phyloP scores from a whole-genome alignment of 768 basidiomycete species.

The Pleurotus tuoliensis region DNA sequence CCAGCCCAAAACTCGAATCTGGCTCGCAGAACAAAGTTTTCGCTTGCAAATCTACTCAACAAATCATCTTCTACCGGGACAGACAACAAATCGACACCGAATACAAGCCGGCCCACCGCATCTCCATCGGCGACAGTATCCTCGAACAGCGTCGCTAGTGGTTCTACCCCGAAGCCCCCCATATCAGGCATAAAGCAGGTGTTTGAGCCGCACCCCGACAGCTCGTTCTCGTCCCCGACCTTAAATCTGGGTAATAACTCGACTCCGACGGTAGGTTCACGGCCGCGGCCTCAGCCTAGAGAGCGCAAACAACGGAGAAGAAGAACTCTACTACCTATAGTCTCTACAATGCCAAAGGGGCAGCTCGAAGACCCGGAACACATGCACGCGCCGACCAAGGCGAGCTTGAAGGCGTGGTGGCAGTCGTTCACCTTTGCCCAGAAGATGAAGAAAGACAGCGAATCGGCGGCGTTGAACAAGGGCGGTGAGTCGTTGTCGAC shows the following conservation, averaged over 20 bases:
- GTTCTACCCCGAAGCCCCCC: neutral
- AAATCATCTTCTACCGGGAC: constrained; percentile 2
- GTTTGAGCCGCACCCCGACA: neutral
- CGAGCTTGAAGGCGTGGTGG: constrained; percentile 80
- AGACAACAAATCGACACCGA: neutral
- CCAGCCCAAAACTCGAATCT: neutral
- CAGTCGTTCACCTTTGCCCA: constrained; percentile 67
- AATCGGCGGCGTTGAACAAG: constrained; percentile 22
- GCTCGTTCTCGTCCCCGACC: neutral
- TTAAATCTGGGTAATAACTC: neutral
- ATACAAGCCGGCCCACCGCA: neutral
- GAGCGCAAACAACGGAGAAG: neutral
- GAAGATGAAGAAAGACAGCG: constrained; percentile 54
- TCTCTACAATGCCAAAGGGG: neutral
- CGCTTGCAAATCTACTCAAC: constrained; percentile 1
- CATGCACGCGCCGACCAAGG: constrained; percentile 39
- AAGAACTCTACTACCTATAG: neutral
- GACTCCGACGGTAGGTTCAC: neutral
- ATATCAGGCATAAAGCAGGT: neutral
- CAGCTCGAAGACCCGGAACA: constrained; percentile 11
- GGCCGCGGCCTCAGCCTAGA: neutral
- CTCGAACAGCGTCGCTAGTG: neutral
- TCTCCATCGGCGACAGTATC: neutral
- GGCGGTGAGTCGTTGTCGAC: constrained; percentile 27
- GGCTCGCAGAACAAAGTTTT: constrained; percentile 5